These are phyloP conservation scores for Clonostachys byssicola DNA, from an alignment of 2,329 filamentous ascomycete species.

Conservation along the genomic window DNA sequence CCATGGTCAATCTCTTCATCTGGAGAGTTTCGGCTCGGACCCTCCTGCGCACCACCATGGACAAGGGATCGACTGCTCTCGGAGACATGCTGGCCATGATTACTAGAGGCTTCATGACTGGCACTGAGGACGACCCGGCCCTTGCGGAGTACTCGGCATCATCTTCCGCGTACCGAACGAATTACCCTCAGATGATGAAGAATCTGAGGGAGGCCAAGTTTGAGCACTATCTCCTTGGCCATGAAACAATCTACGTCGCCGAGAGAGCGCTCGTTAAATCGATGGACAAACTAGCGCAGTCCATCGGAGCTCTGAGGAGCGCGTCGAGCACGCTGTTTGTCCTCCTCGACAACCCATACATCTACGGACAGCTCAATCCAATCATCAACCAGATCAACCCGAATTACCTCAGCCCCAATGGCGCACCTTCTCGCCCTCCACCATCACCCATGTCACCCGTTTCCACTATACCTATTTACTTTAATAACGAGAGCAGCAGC, in stretches of 20 bases:
- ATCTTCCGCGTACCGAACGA: slow-evolving; percentile 59
- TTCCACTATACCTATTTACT: slow-evolving; percentile 27
- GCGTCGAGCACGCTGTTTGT: slow-evolving; percentile 86
- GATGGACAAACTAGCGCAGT: slow-evolving; percentile 80
- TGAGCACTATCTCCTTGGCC: slow-evolving; percentile 80
- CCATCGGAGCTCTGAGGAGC: slow-evolving; percentile 85
- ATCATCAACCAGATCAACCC: slow-evolving; percentile 3
- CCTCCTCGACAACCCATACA: slow-evolving; percentile 63
- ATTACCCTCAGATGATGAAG: slow-evolving; percentile 67
- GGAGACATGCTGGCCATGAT: slow-evolving; percentile 80
- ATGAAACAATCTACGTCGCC: slow-evolving; percentile 72
- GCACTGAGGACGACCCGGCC: slow-evolving; percentile 72
- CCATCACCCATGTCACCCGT: slow-evolving; percentile 44
- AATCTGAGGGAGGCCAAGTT: slow-evolving; percentile 82
- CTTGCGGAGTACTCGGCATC: slow-evolving; percentile 61
- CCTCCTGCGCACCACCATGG: slow-evolving; percentile 68
- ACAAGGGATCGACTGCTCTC: slow-evolving; percentile 68
- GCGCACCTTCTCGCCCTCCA: slow-evolving; percentile 20
- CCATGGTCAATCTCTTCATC: slow-evolving; percentile 71
- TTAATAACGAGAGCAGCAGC: too few relatives aligned
- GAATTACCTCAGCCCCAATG: slow-evolving; percentile 1
- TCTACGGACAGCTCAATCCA: slow-evolving; percentile 9
- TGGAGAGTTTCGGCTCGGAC: slow-evolving; percentile 75
- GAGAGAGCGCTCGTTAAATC: slow-evolving; percentile 79
- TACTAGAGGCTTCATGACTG: slow-evolving; percentile 77